phyloP scores from a whole-genome alignment of 1,284 basidiomycete species.

The Sanguinoderma infundibulare region DNA sequence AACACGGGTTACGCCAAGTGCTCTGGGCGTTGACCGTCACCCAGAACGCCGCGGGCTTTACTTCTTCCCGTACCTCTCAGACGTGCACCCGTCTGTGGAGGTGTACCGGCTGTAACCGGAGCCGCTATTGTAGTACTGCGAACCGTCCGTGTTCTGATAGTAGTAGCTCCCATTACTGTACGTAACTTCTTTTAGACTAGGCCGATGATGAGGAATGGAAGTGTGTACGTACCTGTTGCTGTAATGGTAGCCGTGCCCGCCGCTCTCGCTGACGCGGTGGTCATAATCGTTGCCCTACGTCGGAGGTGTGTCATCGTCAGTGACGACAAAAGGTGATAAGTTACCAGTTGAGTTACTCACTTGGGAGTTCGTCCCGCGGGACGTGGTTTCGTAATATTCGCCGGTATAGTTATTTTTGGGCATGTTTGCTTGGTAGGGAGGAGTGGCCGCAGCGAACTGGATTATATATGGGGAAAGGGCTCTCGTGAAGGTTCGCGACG shows the following conservation, averaged over 20 bases:
- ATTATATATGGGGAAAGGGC: not conserved
- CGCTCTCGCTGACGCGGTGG: conserved; percentile 8
- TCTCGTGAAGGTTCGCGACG: too few relatives aligned
- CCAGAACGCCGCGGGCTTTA: not conserved
- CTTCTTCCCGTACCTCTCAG: not conserved
- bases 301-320: not conserved
- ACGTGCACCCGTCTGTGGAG: not conserved
- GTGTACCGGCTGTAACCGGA: conserved; percentile 6
- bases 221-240: conserved; percentile 3
- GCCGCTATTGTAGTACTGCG: conserved; percentile 9
- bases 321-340: not conserved
- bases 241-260: conserved; percentile 9
- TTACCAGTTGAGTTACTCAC: not conserved
- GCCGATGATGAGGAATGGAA: not conserved
- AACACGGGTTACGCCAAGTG: not conserved
- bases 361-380: conserved; percentile 7
- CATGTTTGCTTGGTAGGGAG: not conserved
- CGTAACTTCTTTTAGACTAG: not conserved
- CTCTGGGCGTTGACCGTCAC: not conserved
- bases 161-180: conserved; percentile 11
- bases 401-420: conserved; percentile 1
- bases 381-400: not conserved
- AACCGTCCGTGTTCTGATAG: conserved; percentile 7
- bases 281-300: conserved; percentile 9
- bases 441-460: not conserved